Evolutionary conservation across 257 asterid species (phyloP).

Genomic region (Handroanthus guayacan): DNA sequence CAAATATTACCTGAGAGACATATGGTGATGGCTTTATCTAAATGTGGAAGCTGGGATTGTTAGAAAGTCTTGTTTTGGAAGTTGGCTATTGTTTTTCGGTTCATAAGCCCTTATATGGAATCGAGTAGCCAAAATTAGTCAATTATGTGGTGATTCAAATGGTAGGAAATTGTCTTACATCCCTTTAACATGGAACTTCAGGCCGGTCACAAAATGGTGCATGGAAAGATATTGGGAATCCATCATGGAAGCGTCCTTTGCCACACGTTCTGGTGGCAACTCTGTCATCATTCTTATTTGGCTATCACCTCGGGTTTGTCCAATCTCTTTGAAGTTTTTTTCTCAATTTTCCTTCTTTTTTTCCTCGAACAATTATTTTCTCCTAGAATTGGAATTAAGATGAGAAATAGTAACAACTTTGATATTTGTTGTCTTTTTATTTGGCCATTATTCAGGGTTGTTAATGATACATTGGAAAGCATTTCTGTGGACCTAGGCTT

Average conservation of each 20-base stretch:
- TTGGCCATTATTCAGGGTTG: slow-evolving; percentile 66
- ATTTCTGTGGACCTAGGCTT: slow-evolving; percentile 90
- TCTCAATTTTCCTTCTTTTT: no score
- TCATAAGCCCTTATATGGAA: slow-evolving; percentile 24
- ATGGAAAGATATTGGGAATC: slow-evolving; percentile 62
- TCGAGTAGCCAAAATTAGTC: not conserved
- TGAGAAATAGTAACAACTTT: slow-evolving; percentile 12
- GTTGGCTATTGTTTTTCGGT: not conserved
- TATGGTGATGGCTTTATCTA: not conserved
- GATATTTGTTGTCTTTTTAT: slow-evolving; percentile 24
- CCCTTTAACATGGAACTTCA: slow-evolving; percentile 41
- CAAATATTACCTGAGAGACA: not conserved
- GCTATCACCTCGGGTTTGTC: slow-evolving; percentile 94
- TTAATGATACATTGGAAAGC: slow-evolving; percentile 90
- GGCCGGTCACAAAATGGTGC: slow-evolving; percentile 48
- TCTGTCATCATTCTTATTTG: slow-evolving; percentile 80
- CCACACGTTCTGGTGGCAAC: slow-evolving; percentile 93
- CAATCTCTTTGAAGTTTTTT: slow-evolving; percentile 37
- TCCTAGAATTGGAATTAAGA: slow-evolving; percentile 22
- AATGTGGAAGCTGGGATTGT: not conserved
- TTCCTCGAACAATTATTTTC: no score
- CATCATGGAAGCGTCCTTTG: slow-evolving; percentile 88
- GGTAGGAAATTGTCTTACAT: slow-evolving; percentile 17
- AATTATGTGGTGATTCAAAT: not conserved
- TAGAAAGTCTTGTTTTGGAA: slow-evolving; percentile 7